Percentiles rank a stretch among this genome's conserved stretches.
phyloP scores from a whole-genome alignment of 1,284 basidiomycete species.

The Omphalotus olearius region DNA sequence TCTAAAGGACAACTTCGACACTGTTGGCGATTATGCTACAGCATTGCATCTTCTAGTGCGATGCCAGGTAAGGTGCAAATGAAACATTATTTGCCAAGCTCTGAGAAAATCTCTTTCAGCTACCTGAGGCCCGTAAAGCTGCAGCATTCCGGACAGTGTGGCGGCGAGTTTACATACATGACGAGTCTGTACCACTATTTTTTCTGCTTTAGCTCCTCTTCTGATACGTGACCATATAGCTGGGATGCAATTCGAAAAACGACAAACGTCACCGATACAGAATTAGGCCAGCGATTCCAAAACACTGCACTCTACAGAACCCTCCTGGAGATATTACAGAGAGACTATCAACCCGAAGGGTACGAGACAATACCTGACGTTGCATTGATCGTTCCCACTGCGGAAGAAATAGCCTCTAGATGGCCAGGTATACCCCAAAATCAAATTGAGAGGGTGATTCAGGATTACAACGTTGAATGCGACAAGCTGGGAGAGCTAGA shows the following conservation, averaged over 20 bases:
- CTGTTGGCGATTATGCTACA: conserved; percentile 58
- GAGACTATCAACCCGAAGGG: conserved; percentile 34
- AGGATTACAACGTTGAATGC: conserved; percentile 60
- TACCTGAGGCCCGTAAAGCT: conserved; percentile 66
- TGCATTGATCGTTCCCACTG: conserved; percentile 49
- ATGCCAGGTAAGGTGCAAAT: conserved; percentile 43
- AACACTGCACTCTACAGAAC: conserved; percentile 68
- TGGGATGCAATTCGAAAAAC: conserved; percentile 72
- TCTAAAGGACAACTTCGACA: conserved; percentile 60
- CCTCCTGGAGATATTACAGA: conserved; percentile 44
- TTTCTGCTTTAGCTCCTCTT: background rate
- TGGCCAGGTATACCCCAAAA: conserved; percentile 68
- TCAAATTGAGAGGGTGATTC: conserved; percentile 49
- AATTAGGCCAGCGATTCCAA: conserved; percentile 61
- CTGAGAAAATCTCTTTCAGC: conserved; percentile 23
- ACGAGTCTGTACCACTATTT: conserved; percentile 66
- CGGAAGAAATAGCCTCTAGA: conserved; percentile 56
- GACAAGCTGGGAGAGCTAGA: conserved; percentile 49
- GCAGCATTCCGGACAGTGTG: conserved; percentile 76
- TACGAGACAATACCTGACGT: conserved; percentile 51
- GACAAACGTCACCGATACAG: conserved; percentile 62
- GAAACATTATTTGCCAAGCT: background rate
- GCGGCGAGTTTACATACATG: conserved; percentile 84
- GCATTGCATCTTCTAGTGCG: conserved; percentile 59
- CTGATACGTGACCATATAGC: conserved; percentile 33